Conservation (phyloP, 2,329 filamentous ascomycete species). For the Fusarium staphyleae region DNA sequence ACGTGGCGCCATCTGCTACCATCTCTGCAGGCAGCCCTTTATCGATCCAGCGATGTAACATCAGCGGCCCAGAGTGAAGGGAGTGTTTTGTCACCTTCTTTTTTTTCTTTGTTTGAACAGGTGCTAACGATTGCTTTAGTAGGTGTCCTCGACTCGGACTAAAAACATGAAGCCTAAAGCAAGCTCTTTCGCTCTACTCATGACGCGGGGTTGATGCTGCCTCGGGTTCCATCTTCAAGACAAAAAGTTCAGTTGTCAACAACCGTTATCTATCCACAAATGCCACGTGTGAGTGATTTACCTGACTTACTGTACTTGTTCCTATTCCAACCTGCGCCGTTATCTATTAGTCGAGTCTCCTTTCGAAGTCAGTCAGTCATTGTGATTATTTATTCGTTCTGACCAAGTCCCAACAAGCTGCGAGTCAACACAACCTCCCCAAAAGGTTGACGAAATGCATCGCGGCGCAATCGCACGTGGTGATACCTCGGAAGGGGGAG, state of each 20-base stretch:
- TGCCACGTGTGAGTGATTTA: conserved; percentile 1
- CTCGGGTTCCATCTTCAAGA: not conserved
- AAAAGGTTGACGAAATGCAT: not conserved
- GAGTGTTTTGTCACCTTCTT: conserved; percentile 22
- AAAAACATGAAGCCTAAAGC: too few relatives aligned
- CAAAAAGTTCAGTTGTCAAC: conserved; percentile 13
- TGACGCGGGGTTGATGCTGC: conserved; percentile 28
- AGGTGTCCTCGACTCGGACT: not conserved
- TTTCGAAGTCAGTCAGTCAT: not conserved
- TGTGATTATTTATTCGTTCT: not conserved
- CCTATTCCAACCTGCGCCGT: too few relatives aligned
- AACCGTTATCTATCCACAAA: conserved; percentile 13
- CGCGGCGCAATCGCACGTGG: conserved; percentile 21
- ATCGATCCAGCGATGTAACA: conserved; percentile 33
- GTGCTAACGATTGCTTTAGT: not conserved
- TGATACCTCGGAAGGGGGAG: conserved; percentile 21
- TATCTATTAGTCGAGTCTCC: too few relatives aligned
- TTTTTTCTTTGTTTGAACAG: not conserved
- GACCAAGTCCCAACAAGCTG: conserved; percentile 2
- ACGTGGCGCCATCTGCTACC: conserved; percentile 26
- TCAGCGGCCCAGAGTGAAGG: conserved; percentile 15
- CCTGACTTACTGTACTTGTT: too few relatives aligned
- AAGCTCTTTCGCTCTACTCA: conserved; percentile 17
- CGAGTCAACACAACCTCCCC: not conserved
- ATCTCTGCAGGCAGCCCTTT: not conserved